Evolutionary conservation across 768 basidiomycete species (phyloP).

Genomic region (Auriscalpium vulgare): DNA sequence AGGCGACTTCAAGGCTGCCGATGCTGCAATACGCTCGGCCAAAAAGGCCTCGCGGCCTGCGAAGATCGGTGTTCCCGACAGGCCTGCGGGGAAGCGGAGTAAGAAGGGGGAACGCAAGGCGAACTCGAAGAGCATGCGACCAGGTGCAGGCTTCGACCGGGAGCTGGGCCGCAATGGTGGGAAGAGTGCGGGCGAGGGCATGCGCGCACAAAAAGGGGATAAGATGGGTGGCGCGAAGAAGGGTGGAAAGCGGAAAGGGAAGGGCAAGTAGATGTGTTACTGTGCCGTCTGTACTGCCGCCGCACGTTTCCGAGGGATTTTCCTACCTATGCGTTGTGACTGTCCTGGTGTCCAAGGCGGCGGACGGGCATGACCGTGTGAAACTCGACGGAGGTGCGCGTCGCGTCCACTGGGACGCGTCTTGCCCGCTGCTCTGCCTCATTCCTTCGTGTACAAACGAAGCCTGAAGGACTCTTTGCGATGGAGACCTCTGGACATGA

Average conservation of each 20-base stretch:
- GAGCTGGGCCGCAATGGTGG: slow-evolving; percentile 45
- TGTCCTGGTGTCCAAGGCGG: no score
- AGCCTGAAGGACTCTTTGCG: no score
- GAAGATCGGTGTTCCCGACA: slow-evolving; percentile 61
- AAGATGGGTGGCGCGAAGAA: slow-evolving; percentile 45
- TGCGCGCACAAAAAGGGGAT: slow-evolving; percentile 58
- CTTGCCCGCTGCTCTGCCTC: no score
- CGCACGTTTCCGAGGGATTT: no score
- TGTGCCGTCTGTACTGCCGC: no score
- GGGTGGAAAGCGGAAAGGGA: slow-evolving; percentile 28
- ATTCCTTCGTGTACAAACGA: no score
- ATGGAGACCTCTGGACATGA: slow-evolving; percentile 35
- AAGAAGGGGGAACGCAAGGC: slow-evolving; percentile 10
- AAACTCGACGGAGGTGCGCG: no score
- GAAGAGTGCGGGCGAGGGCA: slow-evolving; percentile 40
- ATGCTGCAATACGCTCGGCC: slow-evolving; percentile 77
- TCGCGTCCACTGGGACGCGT: no score
- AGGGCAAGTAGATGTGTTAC: not conserved
- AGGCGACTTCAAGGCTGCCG: slow-evolving; percentile 44
- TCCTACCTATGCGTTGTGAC: no score
- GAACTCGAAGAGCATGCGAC: slow-evolving; percentile 8
- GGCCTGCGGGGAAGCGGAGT: slow-evolving; percentile 26
- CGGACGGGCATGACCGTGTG: no score
- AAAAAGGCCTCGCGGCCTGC: slow-evolving; percentile 70
- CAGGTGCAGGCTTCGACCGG: slow-evolving; percentile 43